Base-by-base conservation (phyloP, 2,329 filamentous ascomycete genomes). In the Microsporum canis region DNA sequence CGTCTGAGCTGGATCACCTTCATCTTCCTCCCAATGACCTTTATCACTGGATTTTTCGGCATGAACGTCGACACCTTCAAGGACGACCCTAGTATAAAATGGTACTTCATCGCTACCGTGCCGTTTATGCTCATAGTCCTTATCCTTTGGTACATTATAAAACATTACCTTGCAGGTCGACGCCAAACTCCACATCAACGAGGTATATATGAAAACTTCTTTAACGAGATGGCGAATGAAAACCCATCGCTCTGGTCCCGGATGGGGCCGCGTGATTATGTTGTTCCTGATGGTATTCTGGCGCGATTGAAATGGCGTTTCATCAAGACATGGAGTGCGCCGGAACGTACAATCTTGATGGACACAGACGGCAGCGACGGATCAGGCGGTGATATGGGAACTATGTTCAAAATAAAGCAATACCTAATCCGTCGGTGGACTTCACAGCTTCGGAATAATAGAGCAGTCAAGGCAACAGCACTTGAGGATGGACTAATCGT, bases 31-130 rank as follows among this genome's bases (percentile, higher is more conserved):
- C 73, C 80, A 0, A 68, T 81, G 7, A 82, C 79, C 0, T 81
- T 80, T 63, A 73, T 79, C 12, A 72, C 72, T 2, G 75, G 75
- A 8, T 77, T 79, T 67, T 80, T 70, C 47, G 68, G 77, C 47
- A 80, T 81, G 79, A 81, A 82, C 65, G 79, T 81, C 14, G 72
- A 76, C 63, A 72, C 72, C 1, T 79, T 81, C 60, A 65, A 71
- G 56, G 60, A 66, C 56, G 70, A 75, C 41, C 78, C 77, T 1
- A 70, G 67, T 31, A 75, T 80, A 14, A 79, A 78, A 66, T 80
- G 76, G 75, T 82, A 78, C 65, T 80, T 82, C 67, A 73, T 81
- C 47, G 64, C 72, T 4, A 71, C 75, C 0, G 68, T 76, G 14
- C 76, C 79, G 0, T 73, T 81, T 59, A 76, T 81, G 70, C 33